Percentiles rank a stretch among this genome's conserved stretches.
These are phyloP conservation scores for Ambrosia artemisiifolia DNA, from an alignment of 129 eudicot genomes.

Conservation along the genomic window DNA sequence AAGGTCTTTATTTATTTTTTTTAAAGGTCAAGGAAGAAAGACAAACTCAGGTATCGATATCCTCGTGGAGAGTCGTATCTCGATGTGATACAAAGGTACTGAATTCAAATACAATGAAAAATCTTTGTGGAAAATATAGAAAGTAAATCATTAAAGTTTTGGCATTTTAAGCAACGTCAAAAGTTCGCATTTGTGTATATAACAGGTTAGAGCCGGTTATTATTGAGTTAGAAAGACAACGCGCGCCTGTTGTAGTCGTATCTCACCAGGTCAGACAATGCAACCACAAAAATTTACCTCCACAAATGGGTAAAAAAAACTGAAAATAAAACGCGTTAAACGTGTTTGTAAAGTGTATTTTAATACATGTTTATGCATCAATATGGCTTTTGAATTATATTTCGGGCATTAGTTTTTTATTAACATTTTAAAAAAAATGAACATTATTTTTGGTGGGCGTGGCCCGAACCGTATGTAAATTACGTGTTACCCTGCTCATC, in stretches of 20 bases:
- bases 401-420: neutral
- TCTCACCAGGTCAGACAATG: constrained; percentile 75
- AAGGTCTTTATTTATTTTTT: too few species aligned
- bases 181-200: neutral
- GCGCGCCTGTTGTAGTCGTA: constrained; percentile 95
- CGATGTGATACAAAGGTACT: constrained; percentile 90
- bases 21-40: constrained; percentile 95
- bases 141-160: neutral
- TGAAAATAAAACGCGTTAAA: neutral
- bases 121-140: neutral
- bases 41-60: constrained; percentile 87
- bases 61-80: constrained; percentile 99
- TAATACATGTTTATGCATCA: neutral
- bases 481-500: too few species aligned
- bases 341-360: neutral
- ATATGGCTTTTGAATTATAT: neutral
- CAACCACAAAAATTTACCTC: constrained; percentile 1
- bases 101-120: neutral
- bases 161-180: neutral
- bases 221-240: constrained; percentile 94
- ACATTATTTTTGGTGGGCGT: too few species aligned
- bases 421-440: neutral
- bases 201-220: constrained; percentile 96
- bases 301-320: neutral
- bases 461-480: too few species aligned